Percentiles rank a stretch among this genome's conserved stretches.
Conservation (phyloP, 306 rosid genomes). For the Pterocarpus santalinus region DNA sequence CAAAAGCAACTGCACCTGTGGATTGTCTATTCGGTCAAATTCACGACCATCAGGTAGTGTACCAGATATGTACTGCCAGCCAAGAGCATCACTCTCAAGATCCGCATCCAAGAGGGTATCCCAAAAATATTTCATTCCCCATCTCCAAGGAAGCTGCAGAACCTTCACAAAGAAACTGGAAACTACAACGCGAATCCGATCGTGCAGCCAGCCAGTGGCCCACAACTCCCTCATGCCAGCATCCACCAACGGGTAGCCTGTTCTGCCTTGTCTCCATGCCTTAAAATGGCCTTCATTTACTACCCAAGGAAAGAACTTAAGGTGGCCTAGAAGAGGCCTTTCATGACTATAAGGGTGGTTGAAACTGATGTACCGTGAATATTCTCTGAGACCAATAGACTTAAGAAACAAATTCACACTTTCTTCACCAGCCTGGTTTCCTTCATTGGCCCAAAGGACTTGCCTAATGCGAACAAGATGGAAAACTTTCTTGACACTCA, state of each 20-base stretch:
- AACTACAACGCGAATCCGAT: constrained; percentile 95
- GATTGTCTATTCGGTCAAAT: constrained; percentile 94
- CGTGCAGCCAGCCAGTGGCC: constrained; percentile 99
- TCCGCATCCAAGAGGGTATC: constrained; percentile 99
- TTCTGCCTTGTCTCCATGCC: constrained; percentile 99
- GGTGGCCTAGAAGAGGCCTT: constrained; percentile 93
- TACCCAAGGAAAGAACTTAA: constrained; percentile 92
- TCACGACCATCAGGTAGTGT: constrained; percentile 97
- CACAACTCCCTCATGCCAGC: constrained; percentile 99
- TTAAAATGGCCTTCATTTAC: constrained; percentile 82
- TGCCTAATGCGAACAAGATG: constrained; percentile 96
- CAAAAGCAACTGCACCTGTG: constrained; percentile 74
- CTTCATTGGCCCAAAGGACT: constrained; percentile 97
- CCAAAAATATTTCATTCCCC: constrained; percentile 99
- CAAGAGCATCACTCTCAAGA: constrained; percentile 99
- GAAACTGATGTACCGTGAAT: constrained; percentile 95
- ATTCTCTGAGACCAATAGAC: constrained; percentile 96
- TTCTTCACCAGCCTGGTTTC: constrained; percentile 94
- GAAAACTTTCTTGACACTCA: constrained; percentile 92
- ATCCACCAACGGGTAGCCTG: constrained; percentile 99
- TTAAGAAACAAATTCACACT: constrained; percentile 97
- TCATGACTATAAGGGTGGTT: constrained; percentile 95
- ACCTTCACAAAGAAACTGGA: constrained; percentile 99
- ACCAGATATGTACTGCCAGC: constrained; percentile 99
- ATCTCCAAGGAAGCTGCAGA: constrained; percentile 99